These are phyloP conservation scores for Moringa oleifera DNA, from an alignment of 345 rosid genomes.

Conservation along the genomic window DNA sequence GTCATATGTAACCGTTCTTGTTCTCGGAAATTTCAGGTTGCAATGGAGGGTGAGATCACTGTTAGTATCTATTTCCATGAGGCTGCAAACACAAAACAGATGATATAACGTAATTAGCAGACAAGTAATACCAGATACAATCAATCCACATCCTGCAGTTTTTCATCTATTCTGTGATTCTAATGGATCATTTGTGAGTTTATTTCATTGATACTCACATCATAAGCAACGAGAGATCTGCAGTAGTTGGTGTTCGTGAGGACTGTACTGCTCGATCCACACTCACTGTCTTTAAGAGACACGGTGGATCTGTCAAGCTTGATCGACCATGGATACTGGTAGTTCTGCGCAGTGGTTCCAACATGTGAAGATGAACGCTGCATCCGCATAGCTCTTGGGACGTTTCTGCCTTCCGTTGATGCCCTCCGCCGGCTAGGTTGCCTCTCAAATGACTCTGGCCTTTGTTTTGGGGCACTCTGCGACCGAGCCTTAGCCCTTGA, in stretches of 20 bases:
- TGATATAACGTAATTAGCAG: background rate
- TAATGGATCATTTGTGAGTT: background rate
- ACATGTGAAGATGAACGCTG: constrained; percentile 84
- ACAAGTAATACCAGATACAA: too few relatives aligned
- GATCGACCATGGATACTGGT: constrained; percentile 66
- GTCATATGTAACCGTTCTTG: background rate
- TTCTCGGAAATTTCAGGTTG: background rate
- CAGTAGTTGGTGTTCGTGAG: constrained; percentile 65
- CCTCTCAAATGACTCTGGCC: constrained; percentile 68
- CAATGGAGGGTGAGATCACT: constrained; percentile 1
- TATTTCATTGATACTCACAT: constrained; percentile 29
- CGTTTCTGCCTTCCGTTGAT: constrained; percentile 68
- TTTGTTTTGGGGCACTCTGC: constrained; percentile 75
- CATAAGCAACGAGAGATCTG: constrained; percentile 45
- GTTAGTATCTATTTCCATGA: constrained; percentile 24
- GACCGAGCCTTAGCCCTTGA: constrained; percentile 74
- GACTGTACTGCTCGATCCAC: constrained; percentile 78
- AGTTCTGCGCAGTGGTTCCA: constrained; percentile 50
- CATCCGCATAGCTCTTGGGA: constrained; percentile 73
- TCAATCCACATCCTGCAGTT: too few relatives aligned
- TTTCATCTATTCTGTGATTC: background rate
- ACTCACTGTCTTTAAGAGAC: constrained; percentile 73
- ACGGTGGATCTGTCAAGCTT: constrained; percentile 73
- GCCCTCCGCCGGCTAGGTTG: constrained; percentile 57
- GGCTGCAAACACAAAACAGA: constrained; percentile 23